Evolutionary conservation across 2,329 filamentous ascomycete species (phyloP).

Genomic region (Colletotrichum magnum): DNA sequence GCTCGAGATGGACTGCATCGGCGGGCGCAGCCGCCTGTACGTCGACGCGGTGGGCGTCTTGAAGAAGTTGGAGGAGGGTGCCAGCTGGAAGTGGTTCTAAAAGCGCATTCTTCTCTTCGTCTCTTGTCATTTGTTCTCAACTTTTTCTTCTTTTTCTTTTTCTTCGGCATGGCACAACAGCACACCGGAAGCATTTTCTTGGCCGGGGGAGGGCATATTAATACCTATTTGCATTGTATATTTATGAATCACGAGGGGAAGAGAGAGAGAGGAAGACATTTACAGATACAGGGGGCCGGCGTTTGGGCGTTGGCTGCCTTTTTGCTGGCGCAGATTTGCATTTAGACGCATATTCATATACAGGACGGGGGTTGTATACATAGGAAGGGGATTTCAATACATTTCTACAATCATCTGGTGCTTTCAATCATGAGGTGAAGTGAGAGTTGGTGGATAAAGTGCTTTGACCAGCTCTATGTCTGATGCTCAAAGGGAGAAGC

Average conservation of each 20-base stretch:
- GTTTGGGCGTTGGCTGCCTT: background rate
- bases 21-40: constrained; percentile 63
- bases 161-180: constrained; percentile 17
- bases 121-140: background rate
- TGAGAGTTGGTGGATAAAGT: no score
- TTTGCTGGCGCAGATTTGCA: background rate
- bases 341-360: background rate
- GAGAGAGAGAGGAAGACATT: background rate
- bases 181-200: constrained; percentile 9
- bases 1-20: constrained; percentile 65
- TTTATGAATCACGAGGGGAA: constrained; percentile 25
- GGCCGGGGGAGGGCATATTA: constrained; percentile 6
- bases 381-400: background rate
- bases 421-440: background rate
- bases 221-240: constrained; percentile 32
- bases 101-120: background rate
- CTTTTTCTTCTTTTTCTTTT: background rate
- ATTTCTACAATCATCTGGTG: background rate
- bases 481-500: no score
- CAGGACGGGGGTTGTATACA: background rate
- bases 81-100: constrained; percentile 38
- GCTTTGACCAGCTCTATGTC: no score
- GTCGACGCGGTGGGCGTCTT: constrained; percentile 68
- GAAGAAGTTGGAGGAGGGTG: constrained; percentile 63
- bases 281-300: background rate